These are phyloP conservation scores for Pythium periplocum DNA, from an alignment of 352 stramenopile species.

Conservation along the genomic window DNA sequence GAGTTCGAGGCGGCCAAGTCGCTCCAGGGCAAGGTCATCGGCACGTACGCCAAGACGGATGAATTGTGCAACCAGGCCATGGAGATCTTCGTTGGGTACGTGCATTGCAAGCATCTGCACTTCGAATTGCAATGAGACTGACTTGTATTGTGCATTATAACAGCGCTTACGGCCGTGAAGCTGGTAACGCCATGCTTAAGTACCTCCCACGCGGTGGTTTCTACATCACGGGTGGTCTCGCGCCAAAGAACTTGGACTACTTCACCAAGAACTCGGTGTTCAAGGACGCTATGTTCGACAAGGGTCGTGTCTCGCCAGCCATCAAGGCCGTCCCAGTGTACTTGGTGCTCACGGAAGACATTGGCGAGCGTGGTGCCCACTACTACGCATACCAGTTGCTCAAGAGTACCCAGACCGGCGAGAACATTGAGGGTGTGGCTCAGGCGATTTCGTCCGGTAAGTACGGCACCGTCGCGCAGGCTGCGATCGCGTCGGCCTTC, in stretches of 20 bases:
- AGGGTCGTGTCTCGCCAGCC: conserved; percentile 81
- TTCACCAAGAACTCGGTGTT: conserved; percentile 85
- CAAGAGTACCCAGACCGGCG: conserved; percentile 43
- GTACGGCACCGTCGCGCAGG: conserved; percentile 15
- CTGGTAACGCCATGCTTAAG: conserved; percentile 92
- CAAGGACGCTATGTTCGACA: conserved; percentile 82
- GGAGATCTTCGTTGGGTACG: conserved; percentile 92
- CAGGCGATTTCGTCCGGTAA: conserved; percentile 22
- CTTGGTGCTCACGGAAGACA: conserved; percentile 87
- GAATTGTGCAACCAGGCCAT: conserved; percentile 86
- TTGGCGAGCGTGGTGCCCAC: conserved; percentile 87
- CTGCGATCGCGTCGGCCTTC: conserved; percentile 16
- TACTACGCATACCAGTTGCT: conserved; percentile 83
- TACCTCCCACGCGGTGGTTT: conserved; percentile 95
- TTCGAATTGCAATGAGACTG: conserved; percentile 5
- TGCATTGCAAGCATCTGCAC: conserved; percentile 2
- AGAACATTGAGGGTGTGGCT: conserved; percentile 22
- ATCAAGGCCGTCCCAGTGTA: conserved; percentile 81
- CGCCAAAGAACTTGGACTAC: conserved; percentile 95
- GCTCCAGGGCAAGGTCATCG: conserved; percentile 81
- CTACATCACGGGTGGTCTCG: conserved; percentile 96
- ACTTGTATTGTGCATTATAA: conserved; percentile 4
- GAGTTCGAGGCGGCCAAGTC: conserved; percentile 56
- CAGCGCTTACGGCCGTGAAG: conserved; percentile 92
- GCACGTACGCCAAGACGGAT: conserved; percentile 81